phyloP scores from a whole-genome alignment of 768 basidiomycete species.

The Saitozyma podzolica region DNA sequence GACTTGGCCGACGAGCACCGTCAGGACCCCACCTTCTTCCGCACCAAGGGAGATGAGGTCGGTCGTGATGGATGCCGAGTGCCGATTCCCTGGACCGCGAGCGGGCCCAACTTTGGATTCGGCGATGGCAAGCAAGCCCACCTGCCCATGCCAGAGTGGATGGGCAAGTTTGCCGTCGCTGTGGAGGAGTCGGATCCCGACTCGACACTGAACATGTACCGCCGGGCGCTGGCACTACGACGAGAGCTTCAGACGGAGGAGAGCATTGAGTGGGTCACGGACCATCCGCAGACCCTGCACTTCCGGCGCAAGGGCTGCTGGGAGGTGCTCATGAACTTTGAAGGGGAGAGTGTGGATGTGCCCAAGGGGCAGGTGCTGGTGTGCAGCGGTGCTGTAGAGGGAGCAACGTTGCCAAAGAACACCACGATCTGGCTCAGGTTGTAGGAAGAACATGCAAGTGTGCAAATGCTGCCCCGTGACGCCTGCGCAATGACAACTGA shows the following conservation, averaged over 20 bases:
- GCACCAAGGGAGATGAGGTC: slow-evolving; percentile 33
- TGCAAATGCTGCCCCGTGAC: no score
- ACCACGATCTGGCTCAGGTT: slow-evolving; percentile 11
- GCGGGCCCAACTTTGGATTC: slow-evolving; percentile 24
- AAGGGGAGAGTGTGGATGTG: slow-evolving; percentile 16
- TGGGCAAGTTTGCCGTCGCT: slow-evolving; percentile 23
- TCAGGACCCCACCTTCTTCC: slow-evolving; percentile 41
- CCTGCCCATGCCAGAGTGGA: slow-evolving; percentile 28
- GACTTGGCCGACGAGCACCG: slow-evolving; percentile 24
- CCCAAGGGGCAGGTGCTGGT: slow-evolving; percentile 20
- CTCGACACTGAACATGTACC: slow-evolving; percentile 33
- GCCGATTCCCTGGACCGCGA: slow-evolving; percentile 30
- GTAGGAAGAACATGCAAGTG: no score
- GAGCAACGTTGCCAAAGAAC: slow-evolving; percentile 12
- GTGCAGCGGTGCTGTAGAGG: slow-evolving; percentile 8
- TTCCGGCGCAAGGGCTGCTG: slow-evolving; percentile 16
- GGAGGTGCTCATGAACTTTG: slow-evolving; percentile 31
- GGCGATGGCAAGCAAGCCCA: slow-evolving; percentile 26
- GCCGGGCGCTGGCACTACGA: slow-evolving; percentile 24
- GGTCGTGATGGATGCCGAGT: slow-evolving; percentile 46
- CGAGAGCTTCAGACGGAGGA: slow-evolving; percentile 25
- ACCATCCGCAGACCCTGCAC: slow-evolving; percentile 13
- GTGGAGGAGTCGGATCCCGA: slow-evolving; percentile 8
- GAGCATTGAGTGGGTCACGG: slow-evolving; percentile 31
- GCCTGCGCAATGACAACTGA: no score